A percentile compares a stretch with the other conserved stretches of the same genome.
Conservation (phyloP, 192 early-diverging fungal species). For the Podila clonocystis region DNA sequence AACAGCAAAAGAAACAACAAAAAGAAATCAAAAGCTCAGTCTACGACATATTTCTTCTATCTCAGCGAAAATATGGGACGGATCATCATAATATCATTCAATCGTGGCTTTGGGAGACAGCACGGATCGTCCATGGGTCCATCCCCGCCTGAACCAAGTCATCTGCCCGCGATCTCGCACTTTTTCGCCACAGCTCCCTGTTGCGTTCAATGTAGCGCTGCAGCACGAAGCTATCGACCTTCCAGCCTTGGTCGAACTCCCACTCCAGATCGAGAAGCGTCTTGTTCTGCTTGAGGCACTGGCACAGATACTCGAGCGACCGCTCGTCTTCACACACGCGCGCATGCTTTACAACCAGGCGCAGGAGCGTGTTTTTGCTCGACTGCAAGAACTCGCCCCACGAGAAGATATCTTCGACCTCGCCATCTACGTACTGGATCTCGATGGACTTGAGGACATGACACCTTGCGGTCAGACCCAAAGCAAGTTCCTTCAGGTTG, state of each 20-base stretch:
- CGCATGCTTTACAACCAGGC: conserved; percentile 35
- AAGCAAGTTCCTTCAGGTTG: conserved; percentile 30
- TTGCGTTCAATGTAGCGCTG: conserved; percentile 34
- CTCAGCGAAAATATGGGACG: background rate
- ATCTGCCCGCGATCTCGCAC: background rate
- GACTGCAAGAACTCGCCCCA: conserved; percentile 33
- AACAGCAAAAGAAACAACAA: conserved; percentile 5
- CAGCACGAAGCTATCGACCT: conserved; percentile 21
- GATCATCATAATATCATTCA: background rate
- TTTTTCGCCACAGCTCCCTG: conserved; percentile 34
- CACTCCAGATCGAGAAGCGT: conserved; percentile 35
- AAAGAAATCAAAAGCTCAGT: background rate
- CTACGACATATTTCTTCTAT: background rate
- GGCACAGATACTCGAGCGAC: conserved; percentile 26
- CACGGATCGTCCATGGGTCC: conserved; percentile 26
- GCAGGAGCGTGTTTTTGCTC: conserved; percentile 20
- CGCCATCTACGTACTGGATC: conserved; percentile 29
- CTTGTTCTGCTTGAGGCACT: conserved; percentile 34
- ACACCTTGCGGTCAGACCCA: conserved; percentile 4
- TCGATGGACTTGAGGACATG: conserved; percentile 26
- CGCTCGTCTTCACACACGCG: conserved; percentile 29
- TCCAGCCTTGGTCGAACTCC: conserved; percentile 23
- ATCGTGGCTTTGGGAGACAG: conserved; percentile 15
- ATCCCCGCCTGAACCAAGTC: conserved; percentile 20
- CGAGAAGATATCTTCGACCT: conserved; percentile 21